A percentile compares a stretch with the other conserved stretches of the same genome.
phyloP scores from a whole-genome alignment of 108 stramenopile genomes.

The Nitzschia sp. region DNA sequence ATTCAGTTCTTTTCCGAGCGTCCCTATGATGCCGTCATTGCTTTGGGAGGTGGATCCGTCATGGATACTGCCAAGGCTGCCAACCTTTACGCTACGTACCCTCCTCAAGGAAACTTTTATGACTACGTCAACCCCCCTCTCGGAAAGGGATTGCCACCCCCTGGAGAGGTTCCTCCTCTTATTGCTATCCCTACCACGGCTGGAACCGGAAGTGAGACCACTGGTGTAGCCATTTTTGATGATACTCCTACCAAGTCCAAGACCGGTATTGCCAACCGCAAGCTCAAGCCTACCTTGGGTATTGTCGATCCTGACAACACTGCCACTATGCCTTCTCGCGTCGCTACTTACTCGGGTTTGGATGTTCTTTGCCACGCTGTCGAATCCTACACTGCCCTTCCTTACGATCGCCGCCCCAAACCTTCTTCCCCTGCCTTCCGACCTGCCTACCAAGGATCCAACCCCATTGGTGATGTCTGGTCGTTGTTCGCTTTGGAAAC shows the following conservation, averaged over 20 bases:
- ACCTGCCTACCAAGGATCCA: conserved; percentile 54
- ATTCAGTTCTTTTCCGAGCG: conserved; percentile 41
- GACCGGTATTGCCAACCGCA: conserved; percentile 52
- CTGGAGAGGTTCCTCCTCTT: conserved; percentile 40
- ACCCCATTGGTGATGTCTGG: conserved; percentile 50
- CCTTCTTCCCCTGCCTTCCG: conserved; percentile 39
- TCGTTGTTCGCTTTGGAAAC: conserved; percentile 45
- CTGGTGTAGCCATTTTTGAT: conserved; percentile 60
- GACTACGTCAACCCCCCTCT: conserved; percentile 62
- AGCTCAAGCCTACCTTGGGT: conserved; percentile 49
- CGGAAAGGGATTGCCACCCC: conserved; percentile 46
- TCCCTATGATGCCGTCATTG: conserved; percentile 50
- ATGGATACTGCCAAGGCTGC: conserved; percentile 72
- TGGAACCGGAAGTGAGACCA: conserved; percentile 63
- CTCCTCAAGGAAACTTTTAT: conserved; percentile 42
- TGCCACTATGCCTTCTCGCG: conserved; percentile 31
- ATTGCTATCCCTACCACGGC: conserved; percentile 68
- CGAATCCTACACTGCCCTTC: conserved; percentile 56
- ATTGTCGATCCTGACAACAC: conserved; percentile 61
- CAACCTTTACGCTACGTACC: conserved; percentile 44
- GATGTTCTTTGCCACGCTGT: conserved; percentile 65
- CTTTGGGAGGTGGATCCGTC: conserved; percentile 62
- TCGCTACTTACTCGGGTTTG: conserved; percentile 53
- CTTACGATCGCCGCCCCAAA: conserved; percentile 37
- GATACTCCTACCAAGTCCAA: conserved; percentile 53